Conservation (phyloP, 495 filamentous ascomycete species). For the Penicillium simplicissimum region DNA sequence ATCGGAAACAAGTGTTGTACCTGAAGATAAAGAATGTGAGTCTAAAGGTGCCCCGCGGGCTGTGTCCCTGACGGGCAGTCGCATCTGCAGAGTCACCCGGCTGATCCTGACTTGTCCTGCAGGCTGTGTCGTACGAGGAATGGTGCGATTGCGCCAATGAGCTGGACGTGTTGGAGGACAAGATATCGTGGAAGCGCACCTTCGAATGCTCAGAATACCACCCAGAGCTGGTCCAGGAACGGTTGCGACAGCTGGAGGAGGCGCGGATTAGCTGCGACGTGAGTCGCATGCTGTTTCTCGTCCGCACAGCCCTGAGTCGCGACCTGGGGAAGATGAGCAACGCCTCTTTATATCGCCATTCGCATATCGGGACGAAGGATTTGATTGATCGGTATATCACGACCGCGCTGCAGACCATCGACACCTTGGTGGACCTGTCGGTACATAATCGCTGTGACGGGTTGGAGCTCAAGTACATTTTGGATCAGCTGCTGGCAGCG, state of each 20-base stretch:
- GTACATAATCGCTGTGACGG: constrained; percentile 53
- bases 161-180: constrained; percentile 77
- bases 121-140: constrained; percentile 64
- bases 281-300: constrained; percentile 71
- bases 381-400: constrained; percentile 86
- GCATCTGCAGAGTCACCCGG: constrained; percentile 19
- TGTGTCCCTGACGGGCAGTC: constrained; percentile 12
- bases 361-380: constrained; percentile 81
- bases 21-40: constrained; percentile 62
- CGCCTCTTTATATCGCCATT: constrained; percentile 77
- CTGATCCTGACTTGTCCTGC: constrained; percentile 15
- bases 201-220: constrained; percentile 69
- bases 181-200: constrained; percentile 78
- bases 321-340: constrained; percentile 86
- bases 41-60: constrained; percentile 1
- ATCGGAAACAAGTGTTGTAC: constrained; percentile 63
- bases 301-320: constrained; percentile 79
- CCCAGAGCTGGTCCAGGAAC: constrained; percentile 62
- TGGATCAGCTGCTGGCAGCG: constrained; percentile 73
- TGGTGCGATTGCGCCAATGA: constrained; percentile 69
- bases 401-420: constrained; percentile 70
- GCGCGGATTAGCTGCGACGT: constrained; percentile 75
- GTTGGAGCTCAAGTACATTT: constrained; percentile 63
- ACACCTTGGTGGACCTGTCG: constrained; percentile 65
- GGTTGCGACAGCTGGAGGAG: constrained; percentile 71